Evolutionary conservation across 2,329 filamentous ascomycete genomes (phyloP).

Genomic region (Scedosporium apiospermum): DNA sequence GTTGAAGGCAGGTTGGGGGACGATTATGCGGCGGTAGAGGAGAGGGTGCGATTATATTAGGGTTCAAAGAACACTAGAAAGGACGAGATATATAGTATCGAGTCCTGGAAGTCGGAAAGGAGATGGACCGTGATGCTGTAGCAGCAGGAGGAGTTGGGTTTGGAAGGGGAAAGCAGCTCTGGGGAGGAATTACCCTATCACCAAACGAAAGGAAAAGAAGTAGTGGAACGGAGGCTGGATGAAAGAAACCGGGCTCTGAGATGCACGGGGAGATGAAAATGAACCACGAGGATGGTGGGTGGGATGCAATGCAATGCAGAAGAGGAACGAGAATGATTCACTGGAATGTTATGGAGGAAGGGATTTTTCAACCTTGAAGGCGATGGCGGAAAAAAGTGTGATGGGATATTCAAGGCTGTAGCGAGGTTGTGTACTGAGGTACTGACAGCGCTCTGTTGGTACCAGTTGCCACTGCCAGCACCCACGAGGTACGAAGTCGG

Average conservation of each 20-base stretch:
- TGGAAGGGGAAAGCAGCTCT: neutral
- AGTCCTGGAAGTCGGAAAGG: neutral
- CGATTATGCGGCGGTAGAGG: neutral
- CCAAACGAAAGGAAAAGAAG: slow-evolving; percentile 3
- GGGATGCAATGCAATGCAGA: neutral
- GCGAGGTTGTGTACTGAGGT: neutral
- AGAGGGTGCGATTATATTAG: neutral
- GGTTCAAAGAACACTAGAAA: slow-evolving; percentile 1
- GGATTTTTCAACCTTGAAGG: slow-evolving; percentile 1
- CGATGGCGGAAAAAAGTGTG: slow-evolving; percentile 5
- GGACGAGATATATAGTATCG: neutral
- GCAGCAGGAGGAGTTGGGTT: slow-evolving; percentile 3
- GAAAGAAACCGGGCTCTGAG: neutral
- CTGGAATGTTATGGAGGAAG: neutral
- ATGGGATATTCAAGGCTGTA: slow-evolving; percentile 1
- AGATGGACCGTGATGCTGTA: neutral
- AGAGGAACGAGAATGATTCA: neutral
- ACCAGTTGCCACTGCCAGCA: no score
- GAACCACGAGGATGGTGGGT: slow-evolving; percentile 1
- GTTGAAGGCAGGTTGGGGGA: neutral
- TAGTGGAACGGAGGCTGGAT: neutral
- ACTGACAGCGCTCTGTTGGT: no score
- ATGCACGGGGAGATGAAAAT: neutral
- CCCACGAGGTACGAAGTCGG: neutral
- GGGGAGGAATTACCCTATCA: neutral